Base-by-base conservation (phyloP, 805 yeast genomes). In the Ogataea allantospora region DNA sequence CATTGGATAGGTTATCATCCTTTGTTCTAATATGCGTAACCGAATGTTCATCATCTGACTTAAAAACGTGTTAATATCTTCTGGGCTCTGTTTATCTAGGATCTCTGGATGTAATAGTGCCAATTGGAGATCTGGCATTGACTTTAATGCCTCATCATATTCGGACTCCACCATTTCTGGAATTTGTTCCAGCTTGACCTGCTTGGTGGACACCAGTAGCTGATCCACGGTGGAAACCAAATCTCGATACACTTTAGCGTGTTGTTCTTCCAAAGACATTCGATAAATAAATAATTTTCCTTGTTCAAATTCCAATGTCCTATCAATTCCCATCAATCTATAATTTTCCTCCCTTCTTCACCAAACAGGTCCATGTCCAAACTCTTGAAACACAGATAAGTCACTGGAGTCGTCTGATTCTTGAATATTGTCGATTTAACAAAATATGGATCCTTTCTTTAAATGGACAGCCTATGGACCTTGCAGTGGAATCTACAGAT, bases 281-380 rank as follows among this genome's bases (percentile, higher is more conserved):
- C 8, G n/a, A 14, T 4, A 12, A 20, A 21, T 17, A 15, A 27
- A 17, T 20, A 23, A 25, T 16, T 9, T 13, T 20, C 20, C 14
- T 23, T 21, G 9, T 11, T 16, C 12, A 13, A 33, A 17, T 20
- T 21, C 27, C 20, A 21, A 29, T 23, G 41, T 37, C 36, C 17
- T 58, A 56, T 39, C 39, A 49, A 35, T 68, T 66, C 36, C 84
- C 86, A 5, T 58, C 71, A 4, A 78, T 81, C 13, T 78, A 79
- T 53, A 68, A 77, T 25, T 91, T 88, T 60, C 97, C 97, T 5
- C 99, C 99, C 0, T 77, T 91, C 49, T 91, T 79, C 65, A 93
- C 98, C 7, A 72, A 78, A 44, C 99, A 91, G 62, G 88, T 93
- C 15, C 89, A 91, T 51, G 73, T 79, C 24, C 77, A 84, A 8